Evolutionary conservation across 2,329 filamentous ascomycete species (phyloP).

Genomic region (Cladophialophora immunda): DNA sequence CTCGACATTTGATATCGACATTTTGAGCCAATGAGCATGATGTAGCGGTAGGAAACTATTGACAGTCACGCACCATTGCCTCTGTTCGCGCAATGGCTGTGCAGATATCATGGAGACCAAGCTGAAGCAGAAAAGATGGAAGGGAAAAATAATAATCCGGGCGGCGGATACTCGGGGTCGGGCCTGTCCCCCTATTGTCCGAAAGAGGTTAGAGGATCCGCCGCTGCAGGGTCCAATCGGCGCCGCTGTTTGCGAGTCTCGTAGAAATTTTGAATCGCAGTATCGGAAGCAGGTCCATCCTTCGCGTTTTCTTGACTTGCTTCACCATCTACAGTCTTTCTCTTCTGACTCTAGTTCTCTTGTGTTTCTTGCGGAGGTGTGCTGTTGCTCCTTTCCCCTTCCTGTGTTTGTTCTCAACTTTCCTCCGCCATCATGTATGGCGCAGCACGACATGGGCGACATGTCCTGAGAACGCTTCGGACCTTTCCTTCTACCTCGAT

Average conservation of each 20-base stretch:
- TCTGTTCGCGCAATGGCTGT: too few relatives aligned
- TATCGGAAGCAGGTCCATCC: neutral
- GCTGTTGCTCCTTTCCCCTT: neutral
- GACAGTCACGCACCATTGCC: neutral
- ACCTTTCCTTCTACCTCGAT: slow-evolving; percentile 36
- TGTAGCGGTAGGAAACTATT: neutral
- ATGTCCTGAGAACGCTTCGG: slow-evolving; percentile 31
- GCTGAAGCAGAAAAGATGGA: neutral
- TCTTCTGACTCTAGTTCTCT: neutral
- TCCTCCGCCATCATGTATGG: slow-evolving; percentile 43
- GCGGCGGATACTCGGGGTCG: neutral
- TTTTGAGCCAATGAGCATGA: neutral
- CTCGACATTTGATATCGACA: neutral
- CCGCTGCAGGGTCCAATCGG: slow-evolving; percentile 1
- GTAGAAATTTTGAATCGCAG: slow-evolving; percentile 22
- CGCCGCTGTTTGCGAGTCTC: slow-evolving; percentile 9
- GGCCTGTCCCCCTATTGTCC: neutral
- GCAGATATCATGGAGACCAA: neutral
- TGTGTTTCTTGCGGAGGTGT: neutral
- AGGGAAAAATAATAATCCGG: neutral
- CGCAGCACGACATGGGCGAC: slow-evolving; percentile 33
- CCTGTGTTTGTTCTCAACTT: neutral
- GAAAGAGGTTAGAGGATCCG: neutral
- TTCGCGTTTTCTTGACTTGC: neutral
- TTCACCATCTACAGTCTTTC: neutral